Conservation (phyloP, 192 early-diverging fungal species). For the Backusella tarrabulga region DNA sequence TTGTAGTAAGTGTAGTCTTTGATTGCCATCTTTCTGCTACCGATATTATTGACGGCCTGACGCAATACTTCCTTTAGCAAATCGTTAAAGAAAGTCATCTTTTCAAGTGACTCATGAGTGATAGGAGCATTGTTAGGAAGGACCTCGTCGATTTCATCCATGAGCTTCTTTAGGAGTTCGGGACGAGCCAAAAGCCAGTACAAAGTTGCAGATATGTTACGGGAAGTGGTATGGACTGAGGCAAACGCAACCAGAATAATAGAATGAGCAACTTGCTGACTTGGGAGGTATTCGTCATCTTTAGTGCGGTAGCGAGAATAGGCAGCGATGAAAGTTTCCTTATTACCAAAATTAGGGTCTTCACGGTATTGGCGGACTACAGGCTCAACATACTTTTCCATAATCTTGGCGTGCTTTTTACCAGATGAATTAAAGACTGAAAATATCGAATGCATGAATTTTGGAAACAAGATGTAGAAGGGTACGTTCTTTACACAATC, state of each 20-base stretch:
- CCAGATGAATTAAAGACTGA: not conserved
- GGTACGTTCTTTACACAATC: conserved; percentile 15
- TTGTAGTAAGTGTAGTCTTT: conserved; percentile 18
- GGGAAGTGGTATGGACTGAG: conserved; percentile 25
- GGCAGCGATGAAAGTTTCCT: not conserved
- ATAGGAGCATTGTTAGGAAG: not conserved
- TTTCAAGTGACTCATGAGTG: conserved; percentile 9
- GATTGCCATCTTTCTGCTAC: conserved; percentile 16
- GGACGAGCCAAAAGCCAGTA: conserved; percentile 27
- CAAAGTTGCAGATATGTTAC: not conserved
- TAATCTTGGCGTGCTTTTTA: conserved; percentile 11
- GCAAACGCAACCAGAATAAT: conserved; percentile 25
- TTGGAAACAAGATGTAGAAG: conserved; percentile 2
- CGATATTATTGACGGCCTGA: conserved; percentile 16
- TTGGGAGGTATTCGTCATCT: not conserved
- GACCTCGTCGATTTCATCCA: conserved; percentile 15
- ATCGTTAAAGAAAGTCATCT: conserved; percentile 20
- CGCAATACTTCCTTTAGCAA: conserved; percentile 24
- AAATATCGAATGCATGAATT: conserved; percentile 6
- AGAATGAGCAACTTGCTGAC: not conserved
- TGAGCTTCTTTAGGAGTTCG: not conserved
- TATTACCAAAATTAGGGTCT: not conserved
- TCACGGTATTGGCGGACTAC: not conserved
- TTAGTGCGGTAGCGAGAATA: conserved; percentile 19
- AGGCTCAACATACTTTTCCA: conserved; percentile 14